Evolutionary conservation across 306 rosid species (phyloP).

Genomic region (Malus orientalis): DNA sequence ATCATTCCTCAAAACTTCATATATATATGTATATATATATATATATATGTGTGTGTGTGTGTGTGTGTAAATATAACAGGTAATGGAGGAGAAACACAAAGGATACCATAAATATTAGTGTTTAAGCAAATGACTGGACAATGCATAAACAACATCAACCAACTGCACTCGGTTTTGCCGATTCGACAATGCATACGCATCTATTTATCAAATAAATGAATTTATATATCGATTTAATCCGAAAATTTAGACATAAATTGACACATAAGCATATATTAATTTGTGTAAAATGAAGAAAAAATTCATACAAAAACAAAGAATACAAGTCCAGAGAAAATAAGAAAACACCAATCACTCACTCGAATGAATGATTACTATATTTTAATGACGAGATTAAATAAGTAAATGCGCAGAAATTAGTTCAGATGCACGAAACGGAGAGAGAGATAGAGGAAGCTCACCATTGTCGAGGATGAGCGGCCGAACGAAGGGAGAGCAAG

Average conservation of each 20-base stretch:
- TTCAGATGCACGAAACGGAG: not conserved
- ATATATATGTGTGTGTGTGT: too few relatives aligned
- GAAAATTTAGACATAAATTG: not conserved
- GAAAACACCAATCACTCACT: not conserved
- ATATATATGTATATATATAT: not conserved
- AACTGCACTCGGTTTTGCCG: too few relatives aligned
- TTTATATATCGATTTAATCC: not conserved
- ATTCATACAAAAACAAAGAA: not conserved
- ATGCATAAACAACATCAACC: not conserved
- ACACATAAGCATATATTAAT: not conserved
- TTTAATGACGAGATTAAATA: not conserved
- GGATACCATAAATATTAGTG: not conserved
- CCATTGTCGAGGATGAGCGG: constrained; percentile 5
- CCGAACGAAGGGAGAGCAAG: not conserved
- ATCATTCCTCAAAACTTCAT: not conserved
- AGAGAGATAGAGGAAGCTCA: not conserved
- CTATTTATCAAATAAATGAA: not conserved
- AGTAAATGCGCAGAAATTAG: not conserved
- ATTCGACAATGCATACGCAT: not conserved
- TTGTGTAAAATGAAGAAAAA: too few relatives aligned
- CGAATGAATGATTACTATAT: not conserved
- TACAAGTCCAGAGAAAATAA: not conserved
- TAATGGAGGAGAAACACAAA: not conserved
- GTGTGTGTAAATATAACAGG: not conserved
- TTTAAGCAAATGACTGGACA: not conserved